Evolutionary conservation across 139 green algal species (phyloP), one percentile per base, ranked within the genome.

Genomic region (Dunaliella primolecta): DNA sequence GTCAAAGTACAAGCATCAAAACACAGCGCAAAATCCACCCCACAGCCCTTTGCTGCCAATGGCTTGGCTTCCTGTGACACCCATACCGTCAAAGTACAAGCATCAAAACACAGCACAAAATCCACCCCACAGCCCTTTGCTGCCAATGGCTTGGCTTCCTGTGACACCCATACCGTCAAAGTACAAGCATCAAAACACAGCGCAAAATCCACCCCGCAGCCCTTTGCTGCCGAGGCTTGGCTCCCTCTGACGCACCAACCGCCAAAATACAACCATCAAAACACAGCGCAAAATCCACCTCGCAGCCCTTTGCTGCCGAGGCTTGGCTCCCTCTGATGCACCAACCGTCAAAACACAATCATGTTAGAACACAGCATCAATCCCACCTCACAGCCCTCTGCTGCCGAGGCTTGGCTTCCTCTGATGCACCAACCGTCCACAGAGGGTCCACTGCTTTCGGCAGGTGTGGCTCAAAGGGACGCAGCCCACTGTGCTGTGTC

Each of bases 181-280:
- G 89, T 56, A 2, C 85, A 85, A 71, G 89, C 88, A n/a, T n/a
- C n/a, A n/a, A n/a, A n/a, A n/a, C n/a, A n/a, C n/a, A n/a, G n/a
- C n/a, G n/a, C n/a, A n/a, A n/a, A n/a, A n/a, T n/a, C 31, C 70
- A 80, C 71, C 27, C n/a, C 24, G 78, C 81, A 23, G 33, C 38
- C 21, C 86, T 56, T 84, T 88, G 87, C 74, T 23, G 81, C 29
- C 75, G 78, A 1, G 87, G 87, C 55, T 25, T 38, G 29, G 81
- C 84, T 75, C 87, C 87, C 46, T 75, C 37, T 7, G 2, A 55
- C 24, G 7, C 27, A 36, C 76, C 87, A 27, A 88, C 84, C 1
- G 85, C 85, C 88, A 85, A 91, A 33, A 91, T 56, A 2, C 85
- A 85, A 71, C 89, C 88, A n/a, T n/a, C n/a, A n/a, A n/a, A n/a